Conservation (phyloP, 768 basidiomycete species). For the Leccinum truebloodii region DNA sequence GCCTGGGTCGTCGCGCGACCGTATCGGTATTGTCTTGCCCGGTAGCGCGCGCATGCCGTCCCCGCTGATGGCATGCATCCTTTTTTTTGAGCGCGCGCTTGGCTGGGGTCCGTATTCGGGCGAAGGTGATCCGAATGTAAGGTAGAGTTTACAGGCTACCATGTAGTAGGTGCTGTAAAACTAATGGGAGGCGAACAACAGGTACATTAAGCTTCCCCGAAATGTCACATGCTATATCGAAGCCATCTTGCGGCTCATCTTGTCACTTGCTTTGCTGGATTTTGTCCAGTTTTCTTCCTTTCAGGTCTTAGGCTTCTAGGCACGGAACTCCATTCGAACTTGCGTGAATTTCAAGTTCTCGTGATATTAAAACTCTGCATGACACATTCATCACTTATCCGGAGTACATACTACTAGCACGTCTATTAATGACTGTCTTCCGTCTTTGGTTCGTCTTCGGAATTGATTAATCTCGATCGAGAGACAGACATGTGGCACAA, state of each 20-base stretch:
- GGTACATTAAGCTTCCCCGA: background rate
- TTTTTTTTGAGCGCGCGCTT: background rate
- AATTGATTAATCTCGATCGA: background rate
- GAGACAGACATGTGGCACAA: background rate
- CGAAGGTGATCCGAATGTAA: background rate
- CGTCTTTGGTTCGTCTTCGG: constrained; percentile 1
- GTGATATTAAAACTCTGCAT: background rate
- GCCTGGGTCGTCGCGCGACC: background rate
- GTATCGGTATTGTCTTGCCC: constrained; percentile 9
- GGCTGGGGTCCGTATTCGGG: background rate
- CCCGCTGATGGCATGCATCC: background rate
- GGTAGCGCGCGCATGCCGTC: constrained; percentile 7
- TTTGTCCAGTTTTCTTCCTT: background rate
- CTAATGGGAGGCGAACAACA: background rate
- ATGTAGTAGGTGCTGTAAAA: background rate
- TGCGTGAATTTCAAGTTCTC: constrained; percentile 3
- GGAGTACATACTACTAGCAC: constrained; percentile 3
- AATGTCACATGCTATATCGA: background rate
- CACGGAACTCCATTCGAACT: constrained; percentile 1
- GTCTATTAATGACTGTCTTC: background rate
- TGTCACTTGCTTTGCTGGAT: background rate
- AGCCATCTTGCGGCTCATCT: background rate
- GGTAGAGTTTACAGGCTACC: background rate
- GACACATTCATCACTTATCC: constrained; percentile 9
- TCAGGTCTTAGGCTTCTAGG: constrained; percentile 2